These are phyloP conservation scores for Rutstroemia sp. DNA, from an alignment of 2,329 filamentous ascomycete species.

Conservation along the genomic window DNA sequence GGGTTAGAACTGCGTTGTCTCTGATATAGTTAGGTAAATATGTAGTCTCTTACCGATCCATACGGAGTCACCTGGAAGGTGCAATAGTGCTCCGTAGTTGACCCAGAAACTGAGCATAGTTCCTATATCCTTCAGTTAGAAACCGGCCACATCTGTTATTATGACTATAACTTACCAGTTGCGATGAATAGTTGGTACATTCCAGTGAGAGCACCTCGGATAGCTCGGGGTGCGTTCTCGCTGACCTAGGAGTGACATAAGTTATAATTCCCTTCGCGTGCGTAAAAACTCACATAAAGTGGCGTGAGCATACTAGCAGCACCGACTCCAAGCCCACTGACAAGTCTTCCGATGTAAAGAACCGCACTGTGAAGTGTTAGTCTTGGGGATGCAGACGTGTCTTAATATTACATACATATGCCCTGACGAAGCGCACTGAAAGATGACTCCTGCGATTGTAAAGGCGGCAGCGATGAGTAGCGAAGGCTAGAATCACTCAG, in stretches of 20 bases:
- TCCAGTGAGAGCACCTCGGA: constrained; percentile 42
- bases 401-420: constrained; percentile 33
- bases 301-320: constrained; percentile 36
- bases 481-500: constrained; percentile 16
- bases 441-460: constrained; percentile 53
- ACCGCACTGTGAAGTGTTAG: constrained; percentile 29
- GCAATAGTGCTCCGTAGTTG: constrained; percentile 33
- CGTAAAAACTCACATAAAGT: constrained; percentile 22
- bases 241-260: constrained; percentile 31
- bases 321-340: constrained; percentile 43
- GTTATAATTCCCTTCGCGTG: no score
- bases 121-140: constrained; percentile 8
- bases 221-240: constrained; percentile 43
- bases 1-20: not conserved
- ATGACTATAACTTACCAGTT: constrained; percentile 2
- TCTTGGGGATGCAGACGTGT: no score
- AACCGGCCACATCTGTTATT: not conserved
- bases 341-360: constrained; percentile 59
- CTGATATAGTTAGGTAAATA: not conserved
- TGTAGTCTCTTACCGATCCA: constrained; percentile 2
- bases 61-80: constrained; percentile 3
- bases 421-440: constrained; percentile 57
- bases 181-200: constrained; percentile 42
- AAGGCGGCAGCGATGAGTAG: constrained; percentile 50
- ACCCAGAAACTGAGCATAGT: constrained; percentile 37